Evolutionary conservation across 2,329 filamentous ascomycete species (phyloP), one percentile per base, ranked within the genome.

Genomic region (Colletotrichum kahawae): DNA sequence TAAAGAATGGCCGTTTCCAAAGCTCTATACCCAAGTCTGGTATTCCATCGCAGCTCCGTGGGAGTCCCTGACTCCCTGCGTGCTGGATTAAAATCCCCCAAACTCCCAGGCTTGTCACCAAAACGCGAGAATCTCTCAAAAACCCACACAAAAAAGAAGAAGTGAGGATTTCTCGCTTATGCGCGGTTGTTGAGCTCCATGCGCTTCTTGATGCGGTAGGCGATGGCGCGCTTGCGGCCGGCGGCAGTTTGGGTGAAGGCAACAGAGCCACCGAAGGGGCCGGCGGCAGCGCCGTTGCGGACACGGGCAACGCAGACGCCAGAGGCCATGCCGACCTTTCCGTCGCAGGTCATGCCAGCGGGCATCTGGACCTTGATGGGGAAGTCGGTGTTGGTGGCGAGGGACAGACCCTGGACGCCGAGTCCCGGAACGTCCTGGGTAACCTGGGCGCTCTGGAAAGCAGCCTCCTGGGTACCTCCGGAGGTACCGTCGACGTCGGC

Each of bases 261-360:
- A 36, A 88, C 91, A 16, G 90, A 91, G 68, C 92, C 92, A 79
- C 92, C 92, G 77, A 94, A 94, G 27, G 92, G 92, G 7, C 92
- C 92, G 12, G 92, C 91, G 21, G 88, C 83, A 14, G 92, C 90
- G 5, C 83, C 79, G 85, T 94, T 94, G 80, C 91, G 89, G 72
- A 94, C 85, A 74, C 92, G 90, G 36, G 92, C 91, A 73, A 94
- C 83, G 84, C 92, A 94, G 78, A 94, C 92, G 79, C 92, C 91
- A 75, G 85, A 79, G 16, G 88, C 92, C 31, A 90, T 91, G 67
- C 88, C 92, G 9, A 89, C 90, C 57, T 85, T 86, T 71, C 87
- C 92, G 33, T 89, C 86, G 83, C 92, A 94, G 33, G 90, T 92
- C 91, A 93, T 93, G 69, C 92, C 92, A n/a, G 81, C 76, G 27